Percentiles rank a stretch among this genome's conserved stretches.
These are phyloP conservation scores for Rhodotorula kratochvilovae DNA, from an alignment of 768 basidiomycete species.

Conservation along the genomic window DNA sequence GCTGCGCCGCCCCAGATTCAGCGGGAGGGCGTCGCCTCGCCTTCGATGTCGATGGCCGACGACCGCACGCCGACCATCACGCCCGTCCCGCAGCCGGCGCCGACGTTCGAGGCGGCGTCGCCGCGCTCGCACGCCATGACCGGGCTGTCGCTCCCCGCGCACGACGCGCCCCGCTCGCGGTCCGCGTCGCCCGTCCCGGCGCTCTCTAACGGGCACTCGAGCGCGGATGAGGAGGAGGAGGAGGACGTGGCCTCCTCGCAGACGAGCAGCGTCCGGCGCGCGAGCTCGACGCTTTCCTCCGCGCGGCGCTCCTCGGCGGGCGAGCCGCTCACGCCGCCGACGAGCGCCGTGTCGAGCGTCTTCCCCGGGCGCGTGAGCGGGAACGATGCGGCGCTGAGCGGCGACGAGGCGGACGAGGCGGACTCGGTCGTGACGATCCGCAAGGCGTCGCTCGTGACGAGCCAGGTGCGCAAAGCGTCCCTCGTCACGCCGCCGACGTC, in stretches of 20 bases:
- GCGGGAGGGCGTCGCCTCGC: not conserved
- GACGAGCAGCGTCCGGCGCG: no score
- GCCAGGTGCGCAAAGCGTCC: conserved; percentile 22
- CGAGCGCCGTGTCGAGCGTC: conserved; percentile 10
- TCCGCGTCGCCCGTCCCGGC: not conserved
- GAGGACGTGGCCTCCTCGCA: not conserved
- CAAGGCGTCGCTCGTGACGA: conserved; percentile 6
- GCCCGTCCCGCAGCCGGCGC: not conserved
- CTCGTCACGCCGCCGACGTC: conserved; percentile 44
- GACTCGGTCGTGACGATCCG: conserved; percentile 15
- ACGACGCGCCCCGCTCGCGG: not conserved
- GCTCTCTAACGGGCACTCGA: not conserved
- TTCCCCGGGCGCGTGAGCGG: not conserved
- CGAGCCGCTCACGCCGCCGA: conserved; percentile 15
- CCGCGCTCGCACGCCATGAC: not conserved
- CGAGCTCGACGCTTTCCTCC: not conserved
- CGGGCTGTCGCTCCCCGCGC: not conserved
- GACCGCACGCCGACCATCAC: not conserved
- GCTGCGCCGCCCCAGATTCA: not conserved
- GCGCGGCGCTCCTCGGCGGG: conserved; percentile 38
- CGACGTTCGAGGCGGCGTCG: no score
- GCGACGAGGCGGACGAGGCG: not conserved
- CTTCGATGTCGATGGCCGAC: not conserved
- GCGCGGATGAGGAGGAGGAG: not conserved
- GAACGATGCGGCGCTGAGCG: not conserved